Evolutionary conservation across 1,284 basidiomycete genomes (phyloP), one percentile per base, ranked within the genome.

Genomic region (Rhizoctonia solani): DNA sequence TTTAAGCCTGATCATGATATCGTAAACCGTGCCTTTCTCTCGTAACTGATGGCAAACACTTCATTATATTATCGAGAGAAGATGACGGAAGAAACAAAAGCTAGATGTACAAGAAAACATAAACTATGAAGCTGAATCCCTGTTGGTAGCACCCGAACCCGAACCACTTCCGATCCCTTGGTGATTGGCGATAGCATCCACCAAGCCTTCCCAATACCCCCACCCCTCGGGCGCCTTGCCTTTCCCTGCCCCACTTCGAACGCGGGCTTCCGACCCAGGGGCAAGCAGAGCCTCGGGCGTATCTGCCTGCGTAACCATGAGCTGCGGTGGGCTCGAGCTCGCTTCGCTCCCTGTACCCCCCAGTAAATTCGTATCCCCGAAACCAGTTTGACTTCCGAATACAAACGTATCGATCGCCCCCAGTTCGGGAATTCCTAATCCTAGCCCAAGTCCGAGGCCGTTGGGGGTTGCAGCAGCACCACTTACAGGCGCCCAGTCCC

Each of bases 121-220:
- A n/a, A n/a, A n/a, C n/a, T n/a, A n/a, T n/a, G n/a, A n/a, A n/a
- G n/a, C n/a, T n/a, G n/a, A n/a, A n/a, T n/a, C n/a, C n/a, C n/a
- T n/a, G n/a, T n/a, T n/a, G n/a, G n/a, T n/a, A n/a, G n/a, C n/a
- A n/a, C n/a, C n/a, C n/a, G n/a, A n/a, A n/a, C n/a, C n/a, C n/a
- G n/a, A n/a, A n/a, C n/a, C n/a, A n/a, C n/a, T n/a, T 23, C 44
- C 44, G 27, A 61, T 61, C 19, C 56, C 56, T 19, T 61, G 56
- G 30, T 61, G 56, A 32, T 61, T 49, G 9, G 39, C 56, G 29
- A 61, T 61, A 4, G 30, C 56, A 25, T 61, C 56, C 1, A 61
- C 44, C 29, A 61, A 19, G 2, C 56, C 56, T 16, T 61, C 56
- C 56, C 56, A 61, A 23, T 61, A 61, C 13, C 56, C 56, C 46